These are phyloP conservation scores for Lyophyllum atratum DNA, from an alignment of 768 basidiomycete genomes.

Conservation along the genomic window DNA sequence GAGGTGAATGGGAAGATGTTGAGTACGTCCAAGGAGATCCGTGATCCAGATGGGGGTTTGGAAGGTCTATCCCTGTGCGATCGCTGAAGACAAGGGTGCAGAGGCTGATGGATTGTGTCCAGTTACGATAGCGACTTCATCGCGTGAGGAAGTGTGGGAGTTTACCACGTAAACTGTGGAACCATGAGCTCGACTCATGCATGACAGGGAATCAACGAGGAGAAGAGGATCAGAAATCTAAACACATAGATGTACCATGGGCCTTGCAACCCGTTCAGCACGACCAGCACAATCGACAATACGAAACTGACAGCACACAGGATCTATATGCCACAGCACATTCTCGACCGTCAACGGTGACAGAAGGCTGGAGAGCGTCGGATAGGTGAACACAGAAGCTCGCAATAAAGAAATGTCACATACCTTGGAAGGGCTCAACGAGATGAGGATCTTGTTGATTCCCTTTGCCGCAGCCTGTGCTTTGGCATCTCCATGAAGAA, in stretches of 20 bases:
- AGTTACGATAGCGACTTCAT: constrained; percentile 99
- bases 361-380: too few relatives aligned
- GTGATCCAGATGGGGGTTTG: constrained; percentile 64
- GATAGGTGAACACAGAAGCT: too few relatives aligned
- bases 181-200: neutral
- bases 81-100: constrained; percentile 88
- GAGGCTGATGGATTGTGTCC: constrained; percentile 94
- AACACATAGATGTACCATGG: constrained; percentile 96
- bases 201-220: constrained; percentile 46
- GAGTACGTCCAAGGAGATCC: constrained; percentile 79
- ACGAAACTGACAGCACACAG: constrained; percentile 93
- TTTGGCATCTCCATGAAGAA: constrained; percentile 79
- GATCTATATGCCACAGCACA: constrained; percentile 87
- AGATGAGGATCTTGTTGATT: constrained; percentile 75
- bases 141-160: constrained; percentile 96
- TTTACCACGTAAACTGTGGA: constrained; percentile 88
- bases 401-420: too few relatives aligned
- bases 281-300: constrained; percentile 88
- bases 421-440: constrained; percentile 92
- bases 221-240: constrained; percentile 96
- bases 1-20: constrained; percentile 98
- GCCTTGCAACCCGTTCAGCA: constrained; percentile 94
- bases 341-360: constrained; percentile 95
- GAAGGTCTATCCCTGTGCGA: constrained; percentile 86
- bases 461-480: constrained; percentile 70